Evolutionary conservation across 2,329 filamentous ascomycete species (phyloP).

Genomic region (Xylaria sp.): DNA sequence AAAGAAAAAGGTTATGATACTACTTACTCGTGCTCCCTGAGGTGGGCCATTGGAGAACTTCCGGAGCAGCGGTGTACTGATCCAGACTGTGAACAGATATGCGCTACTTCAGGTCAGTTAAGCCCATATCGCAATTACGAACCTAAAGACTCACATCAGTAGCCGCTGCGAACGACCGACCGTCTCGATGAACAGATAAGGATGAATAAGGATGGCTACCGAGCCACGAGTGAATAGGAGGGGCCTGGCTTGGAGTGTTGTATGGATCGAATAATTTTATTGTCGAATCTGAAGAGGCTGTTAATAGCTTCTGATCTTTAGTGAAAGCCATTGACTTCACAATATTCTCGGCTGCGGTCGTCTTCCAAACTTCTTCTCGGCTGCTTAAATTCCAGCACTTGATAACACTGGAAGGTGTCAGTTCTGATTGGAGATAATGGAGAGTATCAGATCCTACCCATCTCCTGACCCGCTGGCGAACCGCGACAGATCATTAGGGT

Average conservation of each 20-base stretch:
- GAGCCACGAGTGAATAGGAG: constrained; percentile 86
- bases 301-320: constrained; percentile 82
- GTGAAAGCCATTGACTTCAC: constrained; percentile 95
- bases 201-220: constrained; percentile 85
- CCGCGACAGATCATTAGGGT: constrained; percentile 76
- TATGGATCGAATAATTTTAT: constrained; percentile 95
- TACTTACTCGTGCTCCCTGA: constrained; percentile 77
- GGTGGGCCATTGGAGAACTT: constrained; percentile 87
- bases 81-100: constrained; percentile 92
- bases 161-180: constrained; percentile 81
- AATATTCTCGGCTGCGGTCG: constrained; percentile 90
- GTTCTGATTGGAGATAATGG: constrained; percentile 1
- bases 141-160: constrained; percentile 51
- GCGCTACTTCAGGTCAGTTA: constrained; percentile 53
- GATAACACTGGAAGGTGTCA: constrained; percentile 64
- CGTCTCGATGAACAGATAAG: constrained; percentile 82
- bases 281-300: constrained; percentile 85
- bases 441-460: constrained; percentile 56
- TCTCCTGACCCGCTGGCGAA: constrained; percentile 89
- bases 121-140: neutral
- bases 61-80: constrained; percentile 80
- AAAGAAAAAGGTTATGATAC: neutral
- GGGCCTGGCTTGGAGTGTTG: constrained; percentile 71
- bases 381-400: constrained; percentile 61
- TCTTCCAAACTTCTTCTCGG: constrained; percentile 74